phyloP scores from a whole-genome alignment of 148 eudicot genomes.

The Amaranthus cruentus region DNA sequence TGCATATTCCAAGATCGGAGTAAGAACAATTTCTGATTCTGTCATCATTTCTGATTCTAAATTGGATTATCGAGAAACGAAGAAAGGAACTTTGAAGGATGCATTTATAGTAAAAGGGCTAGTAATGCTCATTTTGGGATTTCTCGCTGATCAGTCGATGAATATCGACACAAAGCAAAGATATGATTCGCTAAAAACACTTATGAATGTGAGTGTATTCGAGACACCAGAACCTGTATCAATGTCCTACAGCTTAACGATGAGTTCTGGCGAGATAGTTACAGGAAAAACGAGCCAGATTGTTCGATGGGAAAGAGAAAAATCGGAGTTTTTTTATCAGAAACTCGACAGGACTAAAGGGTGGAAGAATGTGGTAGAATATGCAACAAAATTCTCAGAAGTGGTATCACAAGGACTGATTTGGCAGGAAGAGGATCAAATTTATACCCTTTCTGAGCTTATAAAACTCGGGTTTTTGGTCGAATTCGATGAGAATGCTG shows the following conservation, averaged over 20 bases:
- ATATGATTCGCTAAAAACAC: constrained; percentile 30
- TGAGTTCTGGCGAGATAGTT: constrained; percentile 38
- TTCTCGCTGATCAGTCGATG: constrained; percentile 37
- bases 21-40: constrained; percentile 43
- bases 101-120: constrained; percentile 39
- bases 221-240: constrained; percentile 37
- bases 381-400: constrained; percentile 44
- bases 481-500: constrained; percentile 47
- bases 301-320: constrained; percentile 53
- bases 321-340: constrained; percentile 28
- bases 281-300: constrained; percentile 29
- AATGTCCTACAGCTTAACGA: constrained; percentile 28
- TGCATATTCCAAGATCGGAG: constrained; percentile 48
- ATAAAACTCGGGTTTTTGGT: constrained; percentile 47
- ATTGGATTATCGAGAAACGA: constrained; percentile 13
- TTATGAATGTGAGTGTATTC: constrained; percentile 30
- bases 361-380: constrained; percentile 34
- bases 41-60: constrained; percentile 27
- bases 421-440: constrained; percentile 46
- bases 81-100: constrained; percentile 25
- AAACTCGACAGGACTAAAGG: constrained; percentile 35
- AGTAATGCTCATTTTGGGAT: constrained; percentile 43
- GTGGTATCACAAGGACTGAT: constrained; percentile 50
- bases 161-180: constrained; percentile 37
- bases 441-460: constrained; percentile 41